Percentiles rank a stretch among this genome's conserved stretches.
Evolutionary conservation across 768 basidiomycete genomes (phyloP).

Genomic region (Leucocoprinus birnbaumii): DNA sequence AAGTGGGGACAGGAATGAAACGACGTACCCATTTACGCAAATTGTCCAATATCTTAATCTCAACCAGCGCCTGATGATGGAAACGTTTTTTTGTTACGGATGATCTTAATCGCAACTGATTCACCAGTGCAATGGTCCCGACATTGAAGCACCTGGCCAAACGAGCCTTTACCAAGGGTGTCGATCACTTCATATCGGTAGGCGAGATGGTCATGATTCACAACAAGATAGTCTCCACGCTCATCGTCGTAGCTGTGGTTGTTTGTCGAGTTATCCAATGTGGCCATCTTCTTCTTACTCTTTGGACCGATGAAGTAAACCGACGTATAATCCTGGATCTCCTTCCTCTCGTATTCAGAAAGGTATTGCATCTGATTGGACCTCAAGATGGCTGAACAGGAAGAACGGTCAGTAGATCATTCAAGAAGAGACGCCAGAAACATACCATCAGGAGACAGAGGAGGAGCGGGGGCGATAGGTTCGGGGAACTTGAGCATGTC

Average conservation of each 20-base stretch:
- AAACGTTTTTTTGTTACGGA: slow-evolving; percentile 99
- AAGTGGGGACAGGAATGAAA: background rate
- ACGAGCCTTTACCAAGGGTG: slow-evolving; percentile 95
- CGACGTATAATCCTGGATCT: slow-evolving; percentile 82
- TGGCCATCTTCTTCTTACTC: slow-evolving; percentile 83
- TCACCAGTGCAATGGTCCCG: slow-evolving; percentile 93
- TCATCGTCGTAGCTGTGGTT: slow-evolving; percentile 98
- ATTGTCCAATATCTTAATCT: slow-evolving; percentile 97
- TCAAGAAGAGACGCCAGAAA: background rate
- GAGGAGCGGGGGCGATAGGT: slow-evolving; percentile 67
- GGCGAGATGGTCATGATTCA: slow-evolving; percentile 88
- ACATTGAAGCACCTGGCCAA: slow-evolving; percentile 95
- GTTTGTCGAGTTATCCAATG: slow-evolving; percentile 67
- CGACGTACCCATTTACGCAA: slow-evolving; percentile 92
- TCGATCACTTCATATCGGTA: slow-evolving; percentile 96
- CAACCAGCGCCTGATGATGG: slow-evolving; percentile 97
- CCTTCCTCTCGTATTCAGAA: slow-evolving; percentile 86
- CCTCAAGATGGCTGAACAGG: slow-evolving; percentile 57
- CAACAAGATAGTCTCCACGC: slow-evolving; percentile 92
- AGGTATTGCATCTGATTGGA: slow-evolving; percentile 66
- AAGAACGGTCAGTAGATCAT: slow-evolving; percentile 12
- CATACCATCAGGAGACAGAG: slow-evolving; percentile 68
- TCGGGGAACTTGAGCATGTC: slow-evolving; percentile 91
- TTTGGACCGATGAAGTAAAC: slow-evolving; percentile 81
- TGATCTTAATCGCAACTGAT: slow-evolving; percentile 99